Evolutionary conservation across 2,329 filamentous ascomycete genomes (phyloP).

Genomic region (Gaeumannomyces tritici): DNA sequence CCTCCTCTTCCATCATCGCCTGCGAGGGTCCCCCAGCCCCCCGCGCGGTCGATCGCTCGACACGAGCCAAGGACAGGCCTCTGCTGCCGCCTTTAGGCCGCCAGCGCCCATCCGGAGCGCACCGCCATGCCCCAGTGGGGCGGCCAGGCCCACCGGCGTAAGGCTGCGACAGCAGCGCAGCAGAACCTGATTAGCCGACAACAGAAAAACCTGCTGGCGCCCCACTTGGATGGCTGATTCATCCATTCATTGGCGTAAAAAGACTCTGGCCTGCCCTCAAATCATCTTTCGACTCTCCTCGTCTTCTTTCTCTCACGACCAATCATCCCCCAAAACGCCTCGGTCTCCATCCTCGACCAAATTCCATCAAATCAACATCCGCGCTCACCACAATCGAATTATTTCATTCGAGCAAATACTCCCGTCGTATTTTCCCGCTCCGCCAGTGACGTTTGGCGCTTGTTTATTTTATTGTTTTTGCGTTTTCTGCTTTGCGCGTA

Average conservation of each 20-base stretch:
- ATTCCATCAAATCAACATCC: constrained; percentile 21
- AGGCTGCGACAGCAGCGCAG: neutral
- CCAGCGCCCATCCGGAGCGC: neutral
- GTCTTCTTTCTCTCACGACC: constrained; percentile 34
- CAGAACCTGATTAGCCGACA: neutral
- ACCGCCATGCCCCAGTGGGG: neutral
- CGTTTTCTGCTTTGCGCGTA: neutral
- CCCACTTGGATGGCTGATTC: constrained; percentile 31
- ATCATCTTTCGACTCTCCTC: constrained; percentile 38
- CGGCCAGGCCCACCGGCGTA: neutral
- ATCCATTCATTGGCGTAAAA: constrained; percentile 41
- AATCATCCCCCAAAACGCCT: constrained; percentile 33
- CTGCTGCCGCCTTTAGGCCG: neutral
- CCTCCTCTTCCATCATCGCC: too few species aligned
- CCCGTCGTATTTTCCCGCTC: constrained; percentile 4
- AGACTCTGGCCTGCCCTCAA: constrained; percentile 36
- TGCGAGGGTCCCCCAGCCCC: too few species aligned
- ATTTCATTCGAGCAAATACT: constrained; percentile 4
- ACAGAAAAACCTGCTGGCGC: constrained; percentile 4
- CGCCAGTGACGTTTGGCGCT: neutral
- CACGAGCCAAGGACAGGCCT: neutral
- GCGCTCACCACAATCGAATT: constrained; percentile 7
- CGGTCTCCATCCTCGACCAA: constrained; percentile 22
- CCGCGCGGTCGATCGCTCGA: neutral
- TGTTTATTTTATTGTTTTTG: neutral